Conservation (phyloP, 768 basidiomycete species). For the Lactarius sanguifluus region DNA sequence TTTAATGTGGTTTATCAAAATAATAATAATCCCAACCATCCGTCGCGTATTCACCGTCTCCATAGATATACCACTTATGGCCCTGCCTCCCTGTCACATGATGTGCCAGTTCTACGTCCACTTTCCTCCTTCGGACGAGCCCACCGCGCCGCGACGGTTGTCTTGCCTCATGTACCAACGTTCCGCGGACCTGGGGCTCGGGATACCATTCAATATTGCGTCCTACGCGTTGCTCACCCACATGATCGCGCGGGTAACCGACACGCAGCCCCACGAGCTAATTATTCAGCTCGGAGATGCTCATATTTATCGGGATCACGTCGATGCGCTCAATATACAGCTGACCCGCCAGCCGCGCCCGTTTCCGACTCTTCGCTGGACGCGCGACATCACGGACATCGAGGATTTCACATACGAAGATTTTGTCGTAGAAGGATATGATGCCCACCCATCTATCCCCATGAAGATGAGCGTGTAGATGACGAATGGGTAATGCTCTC, state of each 20-base stretch:
- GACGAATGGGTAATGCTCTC: slow-evolving; percentile 34
- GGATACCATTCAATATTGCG: slow-evolving; percentile 98
- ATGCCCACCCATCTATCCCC: slow-evolving; percentile 76
- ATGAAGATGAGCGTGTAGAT: slow-evolving; percentile 91
- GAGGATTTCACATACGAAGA: slow-evolving; percentile 83
- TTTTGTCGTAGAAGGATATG: slow-evolving; percentile 83
- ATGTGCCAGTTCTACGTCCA: slow-evolving; percentile 99
- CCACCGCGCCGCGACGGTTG: slow-evolving; percentile 60
- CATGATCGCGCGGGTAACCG: slow-evolving; percentile 94
- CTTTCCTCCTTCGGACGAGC: slow-evolving; percentile 58
- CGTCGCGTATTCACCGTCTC: slow-evolving; percentile 3
- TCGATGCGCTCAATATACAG: slow-evolving; percentile 82
- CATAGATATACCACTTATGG: slow-evolving; percentile 90
- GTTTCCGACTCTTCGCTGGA: slow-evolving; percentile 82
- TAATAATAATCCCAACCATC: not conserved
- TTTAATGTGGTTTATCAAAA: slow-evolving; percentile 1
- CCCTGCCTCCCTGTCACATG: slow-evolving; percentile 97
- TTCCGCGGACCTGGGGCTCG: slow-evolving; percentile 94
- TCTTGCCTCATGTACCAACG: slow-evolving; percentile 98
- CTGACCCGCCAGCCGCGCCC: slow-evolving; percentile 71
- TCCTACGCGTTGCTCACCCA: slow-evolving; percentile 97
- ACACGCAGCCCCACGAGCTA: slow-evolving; percentile 83
- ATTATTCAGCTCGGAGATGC: slow-evolving; percentile 97
- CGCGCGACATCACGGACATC: slow-evolving; percentile 63
- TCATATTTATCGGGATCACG: slow-evolving; percentile 92